Evolutionary conservation across 2,329 filamentous ascomycete species (phyloP), one percentile per base, ranked within the genome.

Genomic region (Aspergillus floridensis): DNA sequence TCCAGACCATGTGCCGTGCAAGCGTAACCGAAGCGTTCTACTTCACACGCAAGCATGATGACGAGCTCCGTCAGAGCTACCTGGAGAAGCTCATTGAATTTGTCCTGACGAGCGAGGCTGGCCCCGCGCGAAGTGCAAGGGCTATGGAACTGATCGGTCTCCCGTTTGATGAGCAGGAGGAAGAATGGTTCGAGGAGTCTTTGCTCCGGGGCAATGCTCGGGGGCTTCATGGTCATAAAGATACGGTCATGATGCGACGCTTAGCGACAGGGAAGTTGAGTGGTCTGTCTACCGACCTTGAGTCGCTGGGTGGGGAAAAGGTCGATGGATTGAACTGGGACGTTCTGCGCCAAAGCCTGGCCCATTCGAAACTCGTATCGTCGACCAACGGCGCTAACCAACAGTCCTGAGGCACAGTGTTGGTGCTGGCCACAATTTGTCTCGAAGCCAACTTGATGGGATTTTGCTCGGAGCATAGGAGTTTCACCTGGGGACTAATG

Each of bases 11-110:
- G 51, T 84, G 87, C 1, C 80, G 80, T 38, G 86, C 87, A 7
- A 90, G 84, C 67, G 80, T 93, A 5, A 84, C 86, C 0, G 89
- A 92, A 68, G 88, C 90, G 2, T 87, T 93, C 58, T 86, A 86
- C 61, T 95, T 91, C 74, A 84, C 87, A 5, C 86, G 90, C 41
- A 82, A 82, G 1, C 84, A 89, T 61, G 82, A 88, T 11, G 83
- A 86, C 11, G 74, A 81, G 52, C 81, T 84, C 14, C 88, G 87
- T 24, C 83, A 82, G 60, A 77, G 81, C 56, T 84, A 93, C 16
- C 88, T 96, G 63, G 84, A 88, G 63, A 82, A 85, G 60, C 75
- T 95, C 7, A 78, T 93, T 4, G 74, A 80, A 8, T 80, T 81
- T 2, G 85, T 88, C 2, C 78, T 90, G 59, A 72, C 70, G 21